A percentile compares a stretch with the other conserved stretches of the same genome.
Evolutionary conservation across 768 basidiomycete genomes (phyloP).

Genomic region (Hygrophorus russula): DNA sequence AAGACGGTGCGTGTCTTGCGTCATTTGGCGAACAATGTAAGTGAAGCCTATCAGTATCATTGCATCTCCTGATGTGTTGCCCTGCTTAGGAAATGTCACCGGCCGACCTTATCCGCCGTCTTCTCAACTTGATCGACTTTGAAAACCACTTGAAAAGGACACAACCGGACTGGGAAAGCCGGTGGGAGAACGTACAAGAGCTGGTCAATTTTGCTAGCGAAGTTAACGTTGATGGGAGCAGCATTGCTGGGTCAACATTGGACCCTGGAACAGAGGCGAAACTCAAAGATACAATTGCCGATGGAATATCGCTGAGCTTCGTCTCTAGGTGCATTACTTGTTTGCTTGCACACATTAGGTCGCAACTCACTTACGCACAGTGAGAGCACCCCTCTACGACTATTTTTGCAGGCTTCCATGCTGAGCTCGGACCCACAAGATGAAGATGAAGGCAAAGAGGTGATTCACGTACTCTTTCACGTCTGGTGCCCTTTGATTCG

Average conservation of each 20-base stretch:
- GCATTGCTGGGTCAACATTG: no score
- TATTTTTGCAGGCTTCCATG: slow-evolving; percentile 73
- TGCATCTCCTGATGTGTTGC: no score
- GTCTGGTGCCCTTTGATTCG: background rate
- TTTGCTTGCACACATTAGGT: background rate
- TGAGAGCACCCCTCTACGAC: slow-evolving; percentile 50
- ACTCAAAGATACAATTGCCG: background rate
- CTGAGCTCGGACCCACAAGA: slow-evolving; percentile 64
- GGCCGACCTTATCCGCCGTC: slow-evolving; percentile 45
- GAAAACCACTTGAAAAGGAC: slow-evolving; percentile 58
- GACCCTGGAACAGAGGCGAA: background rate
- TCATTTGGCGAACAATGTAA: slow-evolving; percentile 42
- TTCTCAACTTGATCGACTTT: slow-evolving; percentile 52
- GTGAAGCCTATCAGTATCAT: no score
- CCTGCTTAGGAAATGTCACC: slow-evolving; percentile 61
- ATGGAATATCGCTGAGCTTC: background rate
- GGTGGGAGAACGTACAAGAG: slow-evolving; percentile 85
- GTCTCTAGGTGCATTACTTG: background rate
- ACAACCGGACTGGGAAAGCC: slow-evolving; percentile 60
- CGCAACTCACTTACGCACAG: background rate
- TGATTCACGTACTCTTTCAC: slow-evolving; percentile 12
- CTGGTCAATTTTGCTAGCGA: slow-evolving; percentile 60
- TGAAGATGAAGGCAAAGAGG: slow-evolving; percentile 36
- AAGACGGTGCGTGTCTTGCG: slow-evolving; percentile 40
- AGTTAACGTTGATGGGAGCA: background rate